Evolutionary conservation across 495 filamentous ascomycete genomes (phyloP), one percentile per base, ranked within the genome.

Genomic region (Penicillium tannophilum): DNA sequence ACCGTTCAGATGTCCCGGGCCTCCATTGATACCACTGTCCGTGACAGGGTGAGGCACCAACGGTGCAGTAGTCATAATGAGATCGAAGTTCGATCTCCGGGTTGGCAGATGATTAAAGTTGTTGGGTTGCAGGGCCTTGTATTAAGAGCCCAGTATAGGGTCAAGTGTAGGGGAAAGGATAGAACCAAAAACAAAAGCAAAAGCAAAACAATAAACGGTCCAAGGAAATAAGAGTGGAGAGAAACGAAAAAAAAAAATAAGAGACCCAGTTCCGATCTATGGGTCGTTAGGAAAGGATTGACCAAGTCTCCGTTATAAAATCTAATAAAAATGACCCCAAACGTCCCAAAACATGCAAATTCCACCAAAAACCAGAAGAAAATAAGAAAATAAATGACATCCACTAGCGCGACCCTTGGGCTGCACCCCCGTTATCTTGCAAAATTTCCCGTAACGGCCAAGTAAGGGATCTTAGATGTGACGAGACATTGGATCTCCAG

Each of bases 21-120:
- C 54, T 36, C 70, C 68, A 54, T 74, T 76, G 17, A 78, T 56
- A 12, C 70, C 71, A 64, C 67, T 69, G 41, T 77, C 74, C 39
- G 70, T 69, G 53, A 70, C 70, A 41, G 66, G 20, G 28, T 76
- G 73, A 47, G 72, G 62, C 64, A 76, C 74, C 35, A 73, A 74
- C 36, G 74, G 70, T 53, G 75, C 74, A 64, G 76, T 67, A 58
- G 76, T 75, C 76, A 80, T 56, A 30, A n/a, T 41, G 39, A 41
- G 39, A 41, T 41, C 39, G 14, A 9, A 36, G 33, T 12, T 28
- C 33, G 33, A 36, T 36, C 33, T 36, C 33, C 4, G 33, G 10
- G 28, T 23, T 33, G 31, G 8, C 20, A 48, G 20, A 46, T 46
- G 35, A 50, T 16, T 41, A 41, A 41, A 2, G 39, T 16, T 41